Evolutionary conservation across 2,329 filamentous ascomycete species (phyloP).

Genomic region (Myriosclerotinia scirpicola): DNA sequence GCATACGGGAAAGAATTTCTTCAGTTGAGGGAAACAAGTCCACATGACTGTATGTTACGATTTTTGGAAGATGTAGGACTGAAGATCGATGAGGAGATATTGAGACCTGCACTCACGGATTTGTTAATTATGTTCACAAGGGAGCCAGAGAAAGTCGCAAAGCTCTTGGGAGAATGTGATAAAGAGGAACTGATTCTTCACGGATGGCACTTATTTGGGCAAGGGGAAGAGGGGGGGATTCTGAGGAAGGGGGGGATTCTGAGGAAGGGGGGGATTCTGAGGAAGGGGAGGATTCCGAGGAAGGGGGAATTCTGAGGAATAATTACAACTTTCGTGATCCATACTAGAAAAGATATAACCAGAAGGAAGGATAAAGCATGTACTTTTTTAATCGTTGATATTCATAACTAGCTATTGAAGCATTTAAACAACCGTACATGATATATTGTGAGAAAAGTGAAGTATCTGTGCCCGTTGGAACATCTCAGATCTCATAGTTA

Average conservation of each 20-base stretch:
- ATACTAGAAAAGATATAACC: not conserved
- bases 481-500: not conserved
- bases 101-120: too few species aligned
- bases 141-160: too few species aligned
- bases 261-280: not conserved
- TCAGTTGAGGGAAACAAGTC: too few species aligned
- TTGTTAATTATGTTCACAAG: too few species aligned
- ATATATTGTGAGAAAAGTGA: not conserved
- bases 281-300: not conserved
- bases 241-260: not conserved
- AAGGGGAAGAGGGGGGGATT: not conserved
- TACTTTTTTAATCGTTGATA: not conserved
- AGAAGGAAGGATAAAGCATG: not conserved
- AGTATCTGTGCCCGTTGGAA: not conserved
- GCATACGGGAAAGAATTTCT: too few species aligned
- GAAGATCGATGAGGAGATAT: too few species aligned
- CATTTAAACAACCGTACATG: not conserved
- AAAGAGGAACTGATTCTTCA: too few species aligned
- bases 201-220: too few species aligned
- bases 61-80: too few species aligned
- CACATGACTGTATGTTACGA: too few species aligned
- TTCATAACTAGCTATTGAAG: not conserved
- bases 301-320: not conserved
- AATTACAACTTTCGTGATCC: not conserved
- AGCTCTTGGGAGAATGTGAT: too few species aligned